Evolutionary conservation across 371 early-diverging fungal genomes (phyloP).

Genomic region (Mortierella sp.): DNA sequence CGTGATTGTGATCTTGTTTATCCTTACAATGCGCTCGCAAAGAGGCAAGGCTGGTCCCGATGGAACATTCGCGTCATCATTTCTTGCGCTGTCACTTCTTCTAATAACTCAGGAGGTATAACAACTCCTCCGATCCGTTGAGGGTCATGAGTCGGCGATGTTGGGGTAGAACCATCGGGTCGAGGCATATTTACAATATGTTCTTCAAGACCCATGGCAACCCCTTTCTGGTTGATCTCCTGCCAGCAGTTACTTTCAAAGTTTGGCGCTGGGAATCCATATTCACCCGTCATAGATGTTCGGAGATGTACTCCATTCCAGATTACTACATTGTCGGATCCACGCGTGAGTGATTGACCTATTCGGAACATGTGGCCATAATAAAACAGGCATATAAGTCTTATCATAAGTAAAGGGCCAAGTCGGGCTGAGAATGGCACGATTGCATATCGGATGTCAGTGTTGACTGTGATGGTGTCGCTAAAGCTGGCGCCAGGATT

Average conservation of each 20-base stretch:
- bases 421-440: conserved; percentile 42
- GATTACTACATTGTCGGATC: conserved; percentile 30
- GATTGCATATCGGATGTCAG: conserved; percentile 35
- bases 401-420: conserved; percentile 48
- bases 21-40: conserved; percentile 2
- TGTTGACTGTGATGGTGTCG: neutral
- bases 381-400: conserved; percentile 34
- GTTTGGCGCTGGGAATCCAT: conserved; percentile 42
- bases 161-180: conserved; percentile 7
- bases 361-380: conserved; percentile 51
- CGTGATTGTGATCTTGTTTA: neutral
- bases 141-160: neutral
- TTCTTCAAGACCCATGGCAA: conserved; percentile 42
- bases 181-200: conserved; percentile 24
- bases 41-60: conserved; percentile 12
- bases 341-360: conserved; percentile 34
- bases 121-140: neutral
- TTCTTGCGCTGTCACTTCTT: conserved; percentile 26
- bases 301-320: conserved; percentile 54
- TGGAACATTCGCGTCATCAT: conserved; percentile 13
- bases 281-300: conserved; percentile 27
- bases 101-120: conserved; percentile 19
- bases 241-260: conserved; percentile 46
- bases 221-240: conserved; percentile 43
- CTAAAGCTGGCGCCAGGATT: neutral